These are phyloP conservation scores for Candida oleophila DNA, from an alignment of 805 yeast genomes.

Conservation along the genomic window DNA sequence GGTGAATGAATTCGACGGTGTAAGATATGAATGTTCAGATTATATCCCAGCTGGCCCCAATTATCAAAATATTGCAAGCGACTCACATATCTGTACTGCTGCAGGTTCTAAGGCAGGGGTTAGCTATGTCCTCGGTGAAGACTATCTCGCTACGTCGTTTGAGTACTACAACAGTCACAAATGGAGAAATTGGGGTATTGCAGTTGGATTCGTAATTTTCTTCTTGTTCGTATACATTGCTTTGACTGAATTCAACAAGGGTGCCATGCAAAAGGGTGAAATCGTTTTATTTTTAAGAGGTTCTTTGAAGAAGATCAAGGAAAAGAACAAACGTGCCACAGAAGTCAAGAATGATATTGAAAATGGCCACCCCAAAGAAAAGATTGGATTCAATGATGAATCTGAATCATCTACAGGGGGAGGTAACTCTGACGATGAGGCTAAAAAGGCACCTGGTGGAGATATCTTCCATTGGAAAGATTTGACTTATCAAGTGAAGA, in stretches of 20 bases:
- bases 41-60: slow-evolving; percentile 61
- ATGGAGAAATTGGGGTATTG: slow-evolving; percentile 81
- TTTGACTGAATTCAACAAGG: slow-evolving; percentile 39
- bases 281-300: slow-evolving; percentile 28
- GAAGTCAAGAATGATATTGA: slow-evolving; percentile 19
- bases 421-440: slow-evolving; percentile 8
- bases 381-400: slow-evolving; percentile 26
- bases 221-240: slow-evolving; percentile 34
- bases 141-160: slow-evolving; percentile 49
- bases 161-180: slow-evolving; percentile 55
- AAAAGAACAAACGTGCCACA: slow-evolving; percentile 13
- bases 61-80: slow-evolving; percentile 38
- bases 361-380: slow-evolving; percentile 19
- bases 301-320: slow-evolving; percentile 30
- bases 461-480: slow-evolving; percentile 39
- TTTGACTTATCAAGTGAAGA: slow-evolving; percentile 35
- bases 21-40: slow-evolving; percentile 53
- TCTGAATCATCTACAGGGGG: slow-evolving; percentile 21
- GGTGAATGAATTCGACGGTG: slow-evolving; percentile 61
- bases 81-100: slow-evolving; percentile 53
- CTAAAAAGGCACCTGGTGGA: slow-evolving; percentile 5
- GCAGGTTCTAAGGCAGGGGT: slow-evolving; percentile 62
- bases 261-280: slow-evolving; percentile 47
- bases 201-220: slow-evolving; percentile 50
- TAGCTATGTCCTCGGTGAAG: slow-evolving; percentile 54